These are phyloP conservation scores for Erodium texanum DNA, from an alignment of 441 rosid species.

Conservation along the genomic window DNA sequence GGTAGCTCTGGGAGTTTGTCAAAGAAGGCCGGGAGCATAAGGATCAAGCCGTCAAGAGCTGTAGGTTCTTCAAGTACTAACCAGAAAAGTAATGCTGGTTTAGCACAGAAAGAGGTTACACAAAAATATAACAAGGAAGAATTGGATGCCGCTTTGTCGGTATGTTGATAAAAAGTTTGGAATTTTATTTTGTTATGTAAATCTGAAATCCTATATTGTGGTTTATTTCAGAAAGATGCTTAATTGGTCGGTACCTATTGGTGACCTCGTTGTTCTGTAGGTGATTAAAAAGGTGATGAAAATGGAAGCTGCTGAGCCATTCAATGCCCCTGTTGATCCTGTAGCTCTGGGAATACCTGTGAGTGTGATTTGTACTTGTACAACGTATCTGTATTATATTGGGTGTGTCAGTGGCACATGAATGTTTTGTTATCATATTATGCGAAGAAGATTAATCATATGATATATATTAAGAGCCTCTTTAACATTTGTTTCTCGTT, in stretches of 20 bases:
- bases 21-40: constrained; percentile 72
- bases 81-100: constrained; percentile 23
- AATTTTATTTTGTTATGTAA: not conserved
- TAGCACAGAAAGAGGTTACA: constrained; percentile 28
- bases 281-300: constrained; percentile 90
- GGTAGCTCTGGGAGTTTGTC: constrained; percentile 36
- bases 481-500: not conserved
- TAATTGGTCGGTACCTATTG: constrained; percentile 5
- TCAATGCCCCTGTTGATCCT: constrained; percentile 83
- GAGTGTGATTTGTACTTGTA: constrained; percentile 26
- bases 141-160: constrained; percentile 56
- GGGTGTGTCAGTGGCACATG: not conserved
- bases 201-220: not conserved
- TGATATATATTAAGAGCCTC: not conserved
- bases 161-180: constrained; percentile 25
- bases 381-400: not conserved
- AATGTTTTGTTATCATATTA: not conserved
- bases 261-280: constrained; percentile 22
- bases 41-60: constrained; percentile 54
- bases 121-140: constrained; percentile 51
- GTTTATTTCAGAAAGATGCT: constrained; percentile 8
- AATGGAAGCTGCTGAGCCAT: constrained; percentile 97
- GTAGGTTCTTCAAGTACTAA: constrained; percentile 34
- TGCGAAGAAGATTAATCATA: not conserved
- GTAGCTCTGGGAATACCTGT: constrained; percentile 98